Conservation (phyloP, 306 rosid species). For the Rosa chinensis region DNA sequence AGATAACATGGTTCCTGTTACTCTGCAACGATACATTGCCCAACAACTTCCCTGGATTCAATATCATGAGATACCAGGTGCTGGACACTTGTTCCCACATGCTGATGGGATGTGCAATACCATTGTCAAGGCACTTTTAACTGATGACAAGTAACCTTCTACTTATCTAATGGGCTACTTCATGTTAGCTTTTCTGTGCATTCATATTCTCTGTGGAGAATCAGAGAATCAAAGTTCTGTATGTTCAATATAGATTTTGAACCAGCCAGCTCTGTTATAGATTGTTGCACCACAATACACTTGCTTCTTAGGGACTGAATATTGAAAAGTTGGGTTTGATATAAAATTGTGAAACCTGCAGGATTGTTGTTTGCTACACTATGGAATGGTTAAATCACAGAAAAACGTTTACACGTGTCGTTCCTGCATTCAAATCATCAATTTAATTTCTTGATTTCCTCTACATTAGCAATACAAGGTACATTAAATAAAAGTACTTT, state of each 20-base stretch:
- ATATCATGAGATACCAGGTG: slow-evolving; percentile 76
- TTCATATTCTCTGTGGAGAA: slow-evolving; percentile 21
- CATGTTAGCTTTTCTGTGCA: slow-evolving; percentile 15
- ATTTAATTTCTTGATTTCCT: slow-evolving; percentile 5
- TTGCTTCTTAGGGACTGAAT: slow-evolving; percentile 16
- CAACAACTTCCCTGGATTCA: slow-evolving; percentile 77
- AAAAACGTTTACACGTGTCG: not conserved
- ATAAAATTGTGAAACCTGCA: not conserved
- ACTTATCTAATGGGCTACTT: slow-evolving; percentile 12
- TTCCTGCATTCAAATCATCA: not conserved
- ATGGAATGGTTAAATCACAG: not conserved
- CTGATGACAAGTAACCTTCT: slow-evolving; percentile 35
- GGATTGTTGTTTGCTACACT: not conserved
- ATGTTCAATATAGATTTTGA: slow-evolving; percentile 24
- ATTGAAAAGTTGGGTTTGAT: slow-evolving; percentile 8
- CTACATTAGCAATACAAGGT: not conserved
- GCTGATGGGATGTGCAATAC: slow-evolving; percentile 52
- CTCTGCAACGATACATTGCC: slow-evolving; percentile 53
- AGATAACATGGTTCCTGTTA: slow-evolving; percentile 57
- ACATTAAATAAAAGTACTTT: not conserved
- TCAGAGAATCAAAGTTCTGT: slow-evolving; percentile 26
- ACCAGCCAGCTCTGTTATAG: not conserved
- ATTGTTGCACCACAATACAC: slow-evolving; percentile 17
- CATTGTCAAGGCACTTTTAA: slow-evolving; percentile 49
- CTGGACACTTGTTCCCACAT: slow-evolving; percentile 61